A percentile compares a stretch with the other conserved stretches of the same genome.
Conservation (phyloP, 2,329 filamentous ascomycete genomes). For the Hortaea werneckii region DNA sequence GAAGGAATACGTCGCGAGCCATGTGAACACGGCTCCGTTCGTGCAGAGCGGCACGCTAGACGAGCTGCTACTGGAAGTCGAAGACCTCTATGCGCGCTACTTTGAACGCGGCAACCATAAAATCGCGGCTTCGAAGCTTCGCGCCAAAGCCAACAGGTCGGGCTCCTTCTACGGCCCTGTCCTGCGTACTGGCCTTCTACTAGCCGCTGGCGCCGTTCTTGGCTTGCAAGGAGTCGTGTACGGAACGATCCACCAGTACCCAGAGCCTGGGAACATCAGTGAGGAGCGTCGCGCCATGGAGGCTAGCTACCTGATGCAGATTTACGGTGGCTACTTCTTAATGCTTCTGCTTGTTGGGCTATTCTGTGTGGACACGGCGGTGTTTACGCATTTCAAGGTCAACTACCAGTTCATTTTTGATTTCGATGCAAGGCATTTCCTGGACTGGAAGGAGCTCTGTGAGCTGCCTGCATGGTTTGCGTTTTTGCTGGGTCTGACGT, state of each 20-base stretch:
- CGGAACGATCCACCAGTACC: conserved; percentile 19
- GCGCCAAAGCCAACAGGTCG: conserved; percentile 54
- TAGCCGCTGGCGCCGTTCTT: conserved; percentile 34
- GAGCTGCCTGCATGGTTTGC: conserved; percentile 81
- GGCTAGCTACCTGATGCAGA: conserved; percentile 38
- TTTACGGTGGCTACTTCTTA: conserved; percentile 88
- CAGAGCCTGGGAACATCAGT: not conserved
- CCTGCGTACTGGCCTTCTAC: conserved; percentile 45
- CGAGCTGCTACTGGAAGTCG: conserved; percentile 65
- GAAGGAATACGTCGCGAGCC: conserved; percentile 68
- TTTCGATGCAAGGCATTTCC: conserved; percentile 67
- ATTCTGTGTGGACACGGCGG: conserved; percentile 75
- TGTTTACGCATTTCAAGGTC: conserved; percentile 77
- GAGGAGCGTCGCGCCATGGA: conserved; percentile 17
- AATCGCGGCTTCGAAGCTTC: conserved; percentile 76
- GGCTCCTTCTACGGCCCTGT: conserved; percentile 49
- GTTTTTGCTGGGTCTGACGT: conserved; percentile 62
- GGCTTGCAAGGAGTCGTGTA: conserved; percentile 35
- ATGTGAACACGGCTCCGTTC: conserved; percentile 84
- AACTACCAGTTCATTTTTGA: conserved; percentile 90
- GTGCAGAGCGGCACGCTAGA: conserved; percentile 82
- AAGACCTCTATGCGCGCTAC: conserved; percentile 88
- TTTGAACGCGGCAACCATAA: conserved; percentile 93
- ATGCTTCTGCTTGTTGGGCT: conserved; percentile 67
- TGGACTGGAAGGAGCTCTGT: conserved; percentile 82